Evolutionary conservation across 306 rosid genomes (phyloP), one percentile per base, ranked within the genome.

Genomic region (Vigna reflexopilosa): DNA sequence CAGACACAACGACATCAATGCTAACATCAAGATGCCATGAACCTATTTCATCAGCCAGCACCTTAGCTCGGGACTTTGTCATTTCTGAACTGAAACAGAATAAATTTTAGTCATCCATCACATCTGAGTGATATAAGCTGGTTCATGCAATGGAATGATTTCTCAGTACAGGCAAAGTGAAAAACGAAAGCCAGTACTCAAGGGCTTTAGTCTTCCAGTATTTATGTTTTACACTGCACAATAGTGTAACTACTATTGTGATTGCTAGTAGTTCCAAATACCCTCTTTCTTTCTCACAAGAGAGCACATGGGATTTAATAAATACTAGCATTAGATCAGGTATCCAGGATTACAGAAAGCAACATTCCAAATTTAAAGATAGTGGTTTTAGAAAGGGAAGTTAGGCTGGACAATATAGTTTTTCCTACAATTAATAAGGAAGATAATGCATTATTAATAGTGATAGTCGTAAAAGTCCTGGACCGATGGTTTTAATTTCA

Each of bases 1-100:
- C 81, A 16, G 94, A 88, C 42, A 93, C 79, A 83, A 95, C 93
- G 71, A 82, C 89, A 70, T 95, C 99, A 40, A 95, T 95, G 88
- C 82, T 80, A 76, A 95, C 90, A 62, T 94, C 88, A 81, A 94
- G 97, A 87, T 94, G 98, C 98, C 98, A 94, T 9, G 98, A 81
- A 75, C 98, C 98, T 70, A 94, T 84, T 81, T 94, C 98, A 83
- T 87, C 91, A 49, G 97, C 97, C 73, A 94, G 84, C 45, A 85
- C 76, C 87, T 91, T 94, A 40, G 97, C 98, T 47, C 95, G 84
- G 9, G 72, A 81, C 73, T 77, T 89, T 67, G 98, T 94, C 67
- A 80, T 83, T 64, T 90, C 95, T 38, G 97, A 94, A 84, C 98
- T 92, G 92, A 81, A 87, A 85, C 65, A 79, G 83, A 73, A 57